Evolutionary conservation across 2,329 filamentous ascomycete genomes (phyloP).

Genomic region (Fusarium temperatum): DNA sequence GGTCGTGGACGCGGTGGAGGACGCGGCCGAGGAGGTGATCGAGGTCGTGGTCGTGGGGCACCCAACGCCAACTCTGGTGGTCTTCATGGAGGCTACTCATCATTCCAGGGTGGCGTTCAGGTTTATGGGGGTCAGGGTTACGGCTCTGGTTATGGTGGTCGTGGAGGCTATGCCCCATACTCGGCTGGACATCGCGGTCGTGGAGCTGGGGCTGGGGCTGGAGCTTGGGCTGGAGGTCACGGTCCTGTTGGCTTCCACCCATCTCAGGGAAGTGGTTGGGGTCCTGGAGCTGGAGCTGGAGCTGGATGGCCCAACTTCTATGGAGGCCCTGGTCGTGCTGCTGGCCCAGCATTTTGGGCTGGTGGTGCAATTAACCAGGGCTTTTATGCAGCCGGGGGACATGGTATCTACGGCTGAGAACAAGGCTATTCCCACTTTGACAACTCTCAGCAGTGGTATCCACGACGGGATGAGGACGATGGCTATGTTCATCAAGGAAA

Average conservation of each 20-base stretch:
- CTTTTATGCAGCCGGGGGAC: background rate
- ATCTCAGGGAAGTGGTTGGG: background rate
- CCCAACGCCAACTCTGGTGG: background rate
- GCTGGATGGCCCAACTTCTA: background rate
- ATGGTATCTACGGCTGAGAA: background rate
- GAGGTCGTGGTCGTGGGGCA: too few relatives aligned
- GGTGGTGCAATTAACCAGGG: background rate
- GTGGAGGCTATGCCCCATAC: too few relatives aligned
- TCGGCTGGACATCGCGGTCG: background rate
- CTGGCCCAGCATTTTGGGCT: background rate
- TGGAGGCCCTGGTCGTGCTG: background rate
- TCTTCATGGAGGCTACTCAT: background rate
- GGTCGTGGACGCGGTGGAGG: background rate
- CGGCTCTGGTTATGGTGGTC: too few relatives aligned
- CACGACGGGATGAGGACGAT: background rate
- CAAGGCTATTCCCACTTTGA: background rate
- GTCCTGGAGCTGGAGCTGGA: background rate
- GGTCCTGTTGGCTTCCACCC: background rate
- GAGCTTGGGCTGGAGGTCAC: background rate
- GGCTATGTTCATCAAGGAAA: background rate
- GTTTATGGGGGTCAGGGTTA: too few relatives aligned
- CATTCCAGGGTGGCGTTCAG: background rate
- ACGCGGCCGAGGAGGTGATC: too few relatives aligned
- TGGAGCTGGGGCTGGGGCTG: too few relatives aligned
- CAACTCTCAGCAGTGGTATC: background rate